These are phyloP conservation scores for Saccharomycopsis hybrid DNA, from an alignment of 1,139 yeast genomes.

Conservation along the genomic window DNA sequence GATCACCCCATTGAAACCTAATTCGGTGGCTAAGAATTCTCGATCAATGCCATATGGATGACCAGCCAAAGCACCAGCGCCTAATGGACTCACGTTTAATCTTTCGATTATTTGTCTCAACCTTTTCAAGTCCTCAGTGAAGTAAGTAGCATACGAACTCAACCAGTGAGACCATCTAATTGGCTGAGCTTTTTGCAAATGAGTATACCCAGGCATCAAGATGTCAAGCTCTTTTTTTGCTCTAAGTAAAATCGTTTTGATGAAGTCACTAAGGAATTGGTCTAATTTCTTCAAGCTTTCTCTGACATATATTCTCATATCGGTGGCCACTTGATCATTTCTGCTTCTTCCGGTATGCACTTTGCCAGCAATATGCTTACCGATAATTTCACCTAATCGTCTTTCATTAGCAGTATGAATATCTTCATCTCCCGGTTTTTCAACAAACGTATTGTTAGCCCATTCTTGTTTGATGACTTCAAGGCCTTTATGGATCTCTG, in stretches of 20 bases:
- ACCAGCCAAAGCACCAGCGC: conserved; percentile 97
- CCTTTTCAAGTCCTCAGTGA: conserved; percentile 84
- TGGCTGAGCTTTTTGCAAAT: conserved; percentile 97
- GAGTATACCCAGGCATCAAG: conserved; percentile 98
- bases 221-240: conserved; percentile 83
- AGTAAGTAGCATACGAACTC: conserved; percentile 88
- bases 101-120: conserved; percentile 73
- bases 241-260: conserved; percentile 61
- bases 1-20: conserved; percentile 78
- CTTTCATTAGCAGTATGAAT: conserved; percentile 98
- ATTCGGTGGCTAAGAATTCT: conserved; percentile 70
- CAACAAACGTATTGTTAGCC: conserved; percentile 66
- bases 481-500: conserved; percentile 77
- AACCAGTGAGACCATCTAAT: conserved; percentile 99
- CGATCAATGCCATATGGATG: conserved; percentile 98
- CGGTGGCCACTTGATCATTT: conserved; percentile 98
- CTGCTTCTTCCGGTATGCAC: conserved; percentile 98
- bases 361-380: conserved; percentile 89
- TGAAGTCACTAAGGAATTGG: conserved; percentile 52
- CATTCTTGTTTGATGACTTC: conserved; percentile 70
- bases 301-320: conserved; percentile 90
- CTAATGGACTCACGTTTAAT: conserved; percentile 85
- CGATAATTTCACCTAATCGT: conserved; percentile 92
- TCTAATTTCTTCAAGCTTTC: conserved; percentile 61
- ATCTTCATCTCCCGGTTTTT: conserved; percentile 92